phyloP scores from a whole-genome alignment of 2,329 filamentous ascomycete species.

The Fusarium brevicatenulatum region DNA sequence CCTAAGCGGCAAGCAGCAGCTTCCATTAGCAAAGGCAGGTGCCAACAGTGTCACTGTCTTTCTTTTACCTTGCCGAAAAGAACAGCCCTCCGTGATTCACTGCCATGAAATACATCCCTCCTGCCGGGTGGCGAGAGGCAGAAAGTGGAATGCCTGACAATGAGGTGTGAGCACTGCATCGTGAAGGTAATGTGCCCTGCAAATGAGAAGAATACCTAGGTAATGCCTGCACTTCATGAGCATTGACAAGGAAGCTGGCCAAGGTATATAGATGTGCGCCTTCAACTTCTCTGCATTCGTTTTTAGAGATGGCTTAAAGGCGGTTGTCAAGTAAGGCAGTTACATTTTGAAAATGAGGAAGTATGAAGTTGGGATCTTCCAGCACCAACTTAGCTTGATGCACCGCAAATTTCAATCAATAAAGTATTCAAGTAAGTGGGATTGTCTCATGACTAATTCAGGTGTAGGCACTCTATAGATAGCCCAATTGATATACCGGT shows the following conservation, averaged over 20 bases:
- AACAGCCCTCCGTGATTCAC: not conserved
- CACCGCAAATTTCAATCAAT: constrained; percentile 13
- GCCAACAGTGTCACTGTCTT: not conserved
- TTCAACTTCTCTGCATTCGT: not conserved
- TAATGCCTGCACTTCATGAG: not conserved
- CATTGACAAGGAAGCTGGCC: not conserved
- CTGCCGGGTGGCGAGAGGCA: not conserved
- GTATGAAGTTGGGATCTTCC: not conserved
- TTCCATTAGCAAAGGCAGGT: not conserved
- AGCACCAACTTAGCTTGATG: constrained; percentile 6
- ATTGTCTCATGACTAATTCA: constrained; percentile 12
- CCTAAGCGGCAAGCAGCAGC: not conserved
- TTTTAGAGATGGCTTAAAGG: not conserved
- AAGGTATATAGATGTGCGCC: not conserved
- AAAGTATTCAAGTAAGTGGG: not conserved
- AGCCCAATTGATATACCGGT: constrained; percentile 2
- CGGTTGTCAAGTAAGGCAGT: not conserved
- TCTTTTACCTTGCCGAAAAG: not conserved
- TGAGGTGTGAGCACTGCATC: not conserved
- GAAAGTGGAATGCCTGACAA: not conserved
- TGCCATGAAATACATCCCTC: not conserved
- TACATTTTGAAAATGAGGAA: not conserved
- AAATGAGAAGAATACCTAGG: not conserved
- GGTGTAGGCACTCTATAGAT: constrained; percentile 10
- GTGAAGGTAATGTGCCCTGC: not conserved